Evolutionary conservation across 176 grass and related monocot genomes (phyloP).

Genomic region (Thinopyrum elongatum): DNA sequence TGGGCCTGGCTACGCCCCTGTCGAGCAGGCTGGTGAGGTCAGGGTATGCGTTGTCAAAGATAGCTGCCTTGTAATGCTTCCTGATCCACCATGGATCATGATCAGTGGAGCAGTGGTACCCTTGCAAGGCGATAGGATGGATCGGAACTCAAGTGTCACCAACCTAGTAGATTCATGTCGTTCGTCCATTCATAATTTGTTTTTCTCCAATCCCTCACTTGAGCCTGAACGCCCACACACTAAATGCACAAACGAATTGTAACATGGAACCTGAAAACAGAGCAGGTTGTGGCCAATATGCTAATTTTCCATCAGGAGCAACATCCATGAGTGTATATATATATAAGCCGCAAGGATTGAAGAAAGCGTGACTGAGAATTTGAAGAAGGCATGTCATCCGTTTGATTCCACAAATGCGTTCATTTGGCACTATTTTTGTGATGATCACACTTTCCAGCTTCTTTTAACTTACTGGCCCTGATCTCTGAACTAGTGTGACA

Average conservation of each 20-base stretch:
- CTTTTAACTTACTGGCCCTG: neutral
- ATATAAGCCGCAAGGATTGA: neutral
- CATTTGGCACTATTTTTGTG: neutral
- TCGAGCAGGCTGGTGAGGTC: too few relatives aligned
- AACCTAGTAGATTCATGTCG: too few relatives aligned
- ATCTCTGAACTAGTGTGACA: too few relatives aligned
- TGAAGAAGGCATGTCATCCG: neutral
- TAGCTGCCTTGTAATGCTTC: too few relatives aligned
- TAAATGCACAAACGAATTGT: neutral
- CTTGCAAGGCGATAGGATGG: too few relatives aligned
- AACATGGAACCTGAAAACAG: neutral
- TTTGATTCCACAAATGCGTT: neutral
- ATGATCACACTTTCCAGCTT: neutral
- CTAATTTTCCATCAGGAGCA: neutral
- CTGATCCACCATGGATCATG: too few relatives aligned
- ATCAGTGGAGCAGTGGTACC: too few relatives aligned
- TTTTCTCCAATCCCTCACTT: neutral
- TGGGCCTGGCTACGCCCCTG: too few relatives aligned
- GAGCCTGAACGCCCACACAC: neutral
- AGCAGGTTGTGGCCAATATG: neutral
- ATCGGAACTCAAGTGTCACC: too few relatives aligned
- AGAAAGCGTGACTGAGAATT: neutral
- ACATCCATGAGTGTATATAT: neutral
- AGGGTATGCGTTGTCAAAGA: too few relatives aligned
- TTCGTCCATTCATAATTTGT: neutral